These are phyloP conservation scores for Alectoria sarmentosa DNA, from an alignment of 495 filamentous ascomycete species.

Conservation along the genomic window DNA sequence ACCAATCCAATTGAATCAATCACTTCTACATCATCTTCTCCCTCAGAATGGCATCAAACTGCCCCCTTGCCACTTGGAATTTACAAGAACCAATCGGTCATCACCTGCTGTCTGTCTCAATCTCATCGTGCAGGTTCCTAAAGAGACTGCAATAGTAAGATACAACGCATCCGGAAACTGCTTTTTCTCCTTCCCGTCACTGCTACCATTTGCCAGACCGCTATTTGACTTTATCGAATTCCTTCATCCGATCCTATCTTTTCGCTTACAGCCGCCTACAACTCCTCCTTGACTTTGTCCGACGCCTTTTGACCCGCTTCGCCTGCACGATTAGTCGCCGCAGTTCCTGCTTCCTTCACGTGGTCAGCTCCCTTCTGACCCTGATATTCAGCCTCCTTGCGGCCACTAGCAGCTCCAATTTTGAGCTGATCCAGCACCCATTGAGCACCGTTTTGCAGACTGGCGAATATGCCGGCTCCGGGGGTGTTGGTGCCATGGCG, in stretches of 20 bases:
- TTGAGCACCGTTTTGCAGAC: constrained; percentile 49
- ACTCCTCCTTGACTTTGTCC: constrained; percentile 31
- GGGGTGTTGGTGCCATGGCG: constrained; percentile 66
- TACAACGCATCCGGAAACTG: background rate
- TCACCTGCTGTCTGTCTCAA: background rate
- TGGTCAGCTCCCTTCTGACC: constrained; percentile 45
- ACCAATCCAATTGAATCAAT: too few relatives aligned
- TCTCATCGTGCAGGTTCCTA: background rate
- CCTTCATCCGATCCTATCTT: constrained; percentile 6
- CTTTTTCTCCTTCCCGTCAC: background rate
- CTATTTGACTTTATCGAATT: constrained; percentile 4
- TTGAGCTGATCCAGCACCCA: constrained; percentile 57
- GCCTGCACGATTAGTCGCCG: constrained; percentile 27
- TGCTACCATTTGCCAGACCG: background rate
- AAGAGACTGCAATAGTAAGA: background rate
- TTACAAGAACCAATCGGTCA: constrained; percentile 1
- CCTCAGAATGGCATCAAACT: background rate
- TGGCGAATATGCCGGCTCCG: constrained; percentile 56
- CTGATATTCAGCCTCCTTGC: constrained; percentile 44
- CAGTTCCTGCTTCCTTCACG: constrained; percentile 29
- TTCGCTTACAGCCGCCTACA: constrained; percentile 21
- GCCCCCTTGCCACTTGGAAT: background rate
- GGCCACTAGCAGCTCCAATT: constrained; percentile 56
- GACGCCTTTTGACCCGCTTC: constrained; percentile 28
- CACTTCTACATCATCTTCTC: background rate